phyloP scores from a whole-genome alignment of 768 basidiomycete species.

The Porphyrellus cyaneotinctus region DNA sequence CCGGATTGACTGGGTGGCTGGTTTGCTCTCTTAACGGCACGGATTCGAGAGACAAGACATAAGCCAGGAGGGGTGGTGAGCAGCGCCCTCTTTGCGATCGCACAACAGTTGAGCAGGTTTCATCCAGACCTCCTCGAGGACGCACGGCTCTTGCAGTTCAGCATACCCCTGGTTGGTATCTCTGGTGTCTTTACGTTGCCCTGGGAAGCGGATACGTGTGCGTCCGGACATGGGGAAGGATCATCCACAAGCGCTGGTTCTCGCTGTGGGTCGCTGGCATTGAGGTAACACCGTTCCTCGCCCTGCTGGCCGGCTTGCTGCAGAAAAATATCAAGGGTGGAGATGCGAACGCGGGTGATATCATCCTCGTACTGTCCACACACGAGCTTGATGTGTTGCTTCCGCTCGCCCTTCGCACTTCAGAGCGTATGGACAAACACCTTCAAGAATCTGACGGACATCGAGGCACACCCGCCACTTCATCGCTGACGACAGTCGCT shows the following conservation, averaged over 20 bases:
- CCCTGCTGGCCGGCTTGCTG: slow-evolving; percentile 40
- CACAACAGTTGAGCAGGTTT: slow-evolving; percentile 36
- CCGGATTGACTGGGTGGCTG: slow-evolving; percentile 25
- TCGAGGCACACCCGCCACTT: slow-evolving; percentile 23
- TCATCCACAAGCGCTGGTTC: background rate
- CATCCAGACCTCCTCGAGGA: slow-evolving; percentile 42
- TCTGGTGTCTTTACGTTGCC: slow-evolving; percentile 48
- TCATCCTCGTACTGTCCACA: slow-evolving; percentile 47
- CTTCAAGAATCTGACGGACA: background rate
- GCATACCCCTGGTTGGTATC: no score
- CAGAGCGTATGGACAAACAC: background rate
- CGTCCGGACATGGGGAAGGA: background rate
- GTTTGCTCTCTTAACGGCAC: background rate
- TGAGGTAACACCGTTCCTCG: slow-evolving; percentile 62
- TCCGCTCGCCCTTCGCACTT: slow-evolving; percentile 29
- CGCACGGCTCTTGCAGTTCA: no score
- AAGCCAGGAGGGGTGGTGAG: slow-evolving; percentile 55
- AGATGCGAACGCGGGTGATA: slow-evolving; percentile 24
- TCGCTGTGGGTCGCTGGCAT: slow-evolving; percentile 57
- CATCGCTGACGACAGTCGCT: slow-evolving; percentile 1
- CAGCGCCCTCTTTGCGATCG: slow-evolving; percentile 49
- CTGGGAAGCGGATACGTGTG: background rate
- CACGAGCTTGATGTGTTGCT: slow-evolving; percentile 51
- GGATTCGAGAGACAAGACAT: slow-evolving; percentile 45
- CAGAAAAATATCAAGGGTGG: background rate